Evolutionary conservation across 768 basidiomycete species (phyloP), one percentile per base, ranked within the genome.

Genomic region (Lactarius tabidus): DNA sequence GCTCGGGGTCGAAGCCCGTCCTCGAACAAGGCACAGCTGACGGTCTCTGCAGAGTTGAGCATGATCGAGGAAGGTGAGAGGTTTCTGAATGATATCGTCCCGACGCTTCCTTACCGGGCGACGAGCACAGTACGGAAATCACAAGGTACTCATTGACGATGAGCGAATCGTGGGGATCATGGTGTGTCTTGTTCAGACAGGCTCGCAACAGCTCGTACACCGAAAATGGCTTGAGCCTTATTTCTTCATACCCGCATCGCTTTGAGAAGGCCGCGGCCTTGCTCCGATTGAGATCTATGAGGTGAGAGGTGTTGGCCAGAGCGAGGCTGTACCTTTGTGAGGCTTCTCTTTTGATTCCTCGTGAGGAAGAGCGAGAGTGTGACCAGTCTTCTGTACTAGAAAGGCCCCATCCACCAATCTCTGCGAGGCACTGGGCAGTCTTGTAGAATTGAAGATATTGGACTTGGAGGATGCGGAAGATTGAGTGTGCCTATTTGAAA

Each of bases 11-110:
- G 58, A 17, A 41, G 36, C 9, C 7, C 20, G 26, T 38, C 59
- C 28, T 57, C 43, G 29, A 52, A 58, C 17, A 39, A 43, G 20
- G 33, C 15, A 12, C 55, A 48, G 26, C 15, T 62, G 33, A 66
- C 57, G 51, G 65, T 66, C 23, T 60, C 62, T 15, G 62, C 65
- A 1, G 60, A 66, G 31, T 62, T 60, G 18, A 62, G 60, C 26
- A 62, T 48, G 57, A 66, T 62, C 20, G 56, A 62, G 38, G 52
- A 62, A 51, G 65, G 65, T 0, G 57, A 58, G 9, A 56, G 62
- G n/a, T 66, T 66, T 58, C 17, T 66, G 65, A 58, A 62, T 31
- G 65, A 66, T 26, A 66, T 66, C 23, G 43, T 66, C 51, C 62
- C 65, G 0, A 62, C 56, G 23, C 33, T 66, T 38, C 65, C 65